Evolutionary conservation across 2,329 filamentous ascomycete species (phyloP).

Genomic region (Tolypocladium cylindrosporum): DNA sequence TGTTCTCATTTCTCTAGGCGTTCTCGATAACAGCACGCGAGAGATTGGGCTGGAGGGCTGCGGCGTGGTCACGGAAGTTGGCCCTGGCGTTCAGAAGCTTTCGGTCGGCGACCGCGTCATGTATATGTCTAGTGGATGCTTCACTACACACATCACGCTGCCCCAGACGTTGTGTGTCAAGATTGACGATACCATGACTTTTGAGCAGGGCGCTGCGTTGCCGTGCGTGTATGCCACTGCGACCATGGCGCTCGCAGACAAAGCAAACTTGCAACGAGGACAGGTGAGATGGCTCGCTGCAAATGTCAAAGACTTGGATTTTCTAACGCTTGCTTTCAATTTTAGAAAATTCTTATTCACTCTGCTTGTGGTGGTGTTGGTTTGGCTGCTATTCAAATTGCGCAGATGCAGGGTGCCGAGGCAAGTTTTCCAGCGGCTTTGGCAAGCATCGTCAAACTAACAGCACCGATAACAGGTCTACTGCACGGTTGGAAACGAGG

Average conservation of each 20-base stretch:
- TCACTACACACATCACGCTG: constrained; percentile 17
- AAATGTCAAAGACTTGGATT: background rate
- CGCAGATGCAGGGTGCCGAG: constrained; percentile 18
- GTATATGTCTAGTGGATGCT: constrained; percentile 11
- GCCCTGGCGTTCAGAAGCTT: constrained; percentile 16
- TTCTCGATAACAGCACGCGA: constrained; percentile 10
- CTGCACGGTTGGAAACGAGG: constrained; percentile 21
- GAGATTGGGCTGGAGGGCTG: constrained; percentile 18
- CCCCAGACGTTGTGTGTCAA: constrained; percentile 13
- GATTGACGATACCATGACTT: constrained; percentile 24
- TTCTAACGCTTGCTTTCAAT: background rate
- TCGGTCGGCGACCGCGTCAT: constrained; percentile 22
- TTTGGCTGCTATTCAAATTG: constrained; percentile 11
- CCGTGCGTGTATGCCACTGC: constrained; percentile 24
- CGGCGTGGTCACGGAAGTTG: constrained; percentile 19
- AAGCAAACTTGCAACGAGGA: constrained; percentile 16
- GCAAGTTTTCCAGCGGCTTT: constrained; percentile 7
- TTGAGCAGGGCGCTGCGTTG: constrained; percentile 24
- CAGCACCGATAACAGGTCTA: constrained; percentile 18
- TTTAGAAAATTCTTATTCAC: constrained; percentile 23
- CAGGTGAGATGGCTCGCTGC: constrained; percentile 2
- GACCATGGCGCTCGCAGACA: constrained; percentile 17
- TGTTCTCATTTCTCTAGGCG: constrained; percentile 24
- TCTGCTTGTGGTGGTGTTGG: constrained; percentile 23
- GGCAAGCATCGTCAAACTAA: background rate